Evolutionary conservation across 805 yeast genomes (phyloP), one percentile per base, ranked within the genome.

Genomic region (Candida stauntonica): DNA sequence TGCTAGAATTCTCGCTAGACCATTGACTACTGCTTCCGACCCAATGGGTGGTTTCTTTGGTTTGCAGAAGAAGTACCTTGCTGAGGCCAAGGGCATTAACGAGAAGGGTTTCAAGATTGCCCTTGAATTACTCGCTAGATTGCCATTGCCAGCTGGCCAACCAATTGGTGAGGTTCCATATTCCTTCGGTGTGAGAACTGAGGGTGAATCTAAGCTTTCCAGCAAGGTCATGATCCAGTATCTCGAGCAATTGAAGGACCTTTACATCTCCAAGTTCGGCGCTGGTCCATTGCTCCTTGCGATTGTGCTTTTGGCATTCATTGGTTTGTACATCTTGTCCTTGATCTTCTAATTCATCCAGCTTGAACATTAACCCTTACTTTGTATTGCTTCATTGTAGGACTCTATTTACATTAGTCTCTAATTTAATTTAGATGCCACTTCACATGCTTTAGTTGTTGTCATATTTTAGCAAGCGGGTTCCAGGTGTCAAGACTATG

Each of bases 11-110:
- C 51, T 71, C 52, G 75, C 75, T 13, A 65, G 62, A 47, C 77
- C 77, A 17, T 58, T 71, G 44, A 71, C 77, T 16, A 52, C 65
- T n/a, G 75, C 73, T 13, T 66, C 72, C 35, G 77, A 71, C 49
- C 77, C 77, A 45, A 71, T 71, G 77, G 63, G 70, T 50, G 77
- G 77, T 13, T 71, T 68, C 54, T 71, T 71, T 44, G 77, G 77
- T 31, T 53, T 71, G 36, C 76, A 70, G 47, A 70, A 67, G 52
- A 60, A 65, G 44, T 70, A 69, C 40, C 53, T 71, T 35, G 33
- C 50, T 7, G 43, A 52, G 36, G 66, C 69, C n/a, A 44, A 56
- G 20, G 56, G 57, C 32, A 57, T 60, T 20, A 59, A 70, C 48
- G 62, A 68, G 20, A 62, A 65, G 38, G 76, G 77, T 29, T 71